Percentiles rank a stretch among this genome's conserved stretches.
These are phyloP conservation scores for Asterionellopsis glacialis DNA, from an alignment of 108 stramenopile genomes.

Conservation along the genomic window DNA sequence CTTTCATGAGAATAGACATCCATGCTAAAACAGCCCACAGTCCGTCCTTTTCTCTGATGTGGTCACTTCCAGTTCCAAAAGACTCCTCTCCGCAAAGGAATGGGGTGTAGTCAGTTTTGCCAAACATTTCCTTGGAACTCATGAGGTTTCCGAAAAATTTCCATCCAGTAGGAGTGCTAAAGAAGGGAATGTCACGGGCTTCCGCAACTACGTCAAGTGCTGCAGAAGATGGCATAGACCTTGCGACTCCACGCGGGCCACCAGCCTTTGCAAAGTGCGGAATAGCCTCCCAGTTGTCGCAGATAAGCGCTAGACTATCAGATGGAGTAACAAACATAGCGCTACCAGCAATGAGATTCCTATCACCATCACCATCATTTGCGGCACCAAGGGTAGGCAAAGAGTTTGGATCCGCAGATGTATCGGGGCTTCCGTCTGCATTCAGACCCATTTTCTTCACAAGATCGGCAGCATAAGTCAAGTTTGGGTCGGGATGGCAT, in stretches of 20 bases:
- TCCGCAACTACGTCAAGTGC: conserved; percentile 96
- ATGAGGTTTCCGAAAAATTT: conserved; percentile 99
- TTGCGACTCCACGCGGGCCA: conserved; percentile 91
- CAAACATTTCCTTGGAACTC: conserved; percentile 91
- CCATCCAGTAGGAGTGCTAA: conserved; percentile 99
- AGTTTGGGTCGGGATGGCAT: conserved; percentile 98
- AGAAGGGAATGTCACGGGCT: conserved; percentile 76
- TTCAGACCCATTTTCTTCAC: conserved; percentile 89
- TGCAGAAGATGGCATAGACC: conserved; percentile 97
- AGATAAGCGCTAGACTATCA: conserved; percentile 96
- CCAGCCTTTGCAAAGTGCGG: conserved; percentile 89
- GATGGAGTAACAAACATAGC: conserved; percentile 98
- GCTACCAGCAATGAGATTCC: conserved; percentile 97
- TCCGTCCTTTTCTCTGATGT: conserved; percentile 99
- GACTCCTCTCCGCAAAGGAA: conserved; percentile 99
- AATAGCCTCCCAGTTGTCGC: conserved; percentile 94
- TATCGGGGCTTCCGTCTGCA: conserved; percentile 71
- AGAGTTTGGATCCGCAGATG: conserved; percentile 21
- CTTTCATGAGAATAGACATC: conserved; percentile 94
- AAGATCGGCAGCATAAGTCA: conserved; percentile 94
- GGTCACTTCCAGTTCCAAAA: conserved; percentile 98
- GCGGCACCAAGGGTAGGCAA: conserved; percentile 93
- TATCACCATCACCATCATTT: conserved; percentile 98
- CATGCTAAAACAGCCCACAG: conserved; percentile 99
- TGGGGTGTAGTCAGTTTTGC: conserved; percentile 84